These are phyloP conservation scores for Takashimella koratensis DNA, from an alignment of 1,284 basidiomycete genomes.

Conservation along the genomic window DNA sequence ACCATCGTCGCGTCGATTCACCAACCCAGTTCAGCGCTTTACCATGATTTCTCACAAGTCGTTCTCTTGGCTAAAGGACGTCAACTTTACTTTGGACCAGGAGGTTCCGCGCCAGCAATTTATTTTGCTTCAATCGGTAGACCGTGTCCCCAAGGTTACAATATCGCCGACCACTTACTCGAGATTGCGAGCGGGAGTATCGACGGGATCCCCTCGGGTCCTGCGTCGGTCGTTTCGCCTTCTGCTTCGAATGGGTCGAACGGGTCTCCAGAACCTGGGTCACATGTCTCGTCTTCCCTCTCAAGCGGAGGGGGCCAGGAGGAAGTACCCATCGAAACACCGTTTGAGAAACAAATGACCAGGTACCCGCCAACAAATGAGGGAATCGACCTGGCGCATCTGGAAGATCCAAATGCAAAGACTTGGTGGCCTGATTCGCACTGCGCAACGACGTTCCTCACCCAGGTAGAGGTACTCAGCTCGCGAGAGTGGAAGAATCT, in stretches of 20 bases:
- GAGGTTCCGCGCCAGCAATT: conserved; percentile 61
- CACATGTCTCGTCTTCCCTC: background rate
- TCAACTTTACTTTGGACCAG: conserved; percentile 74
- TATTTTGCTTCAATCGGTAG: conserved; percentile 58
- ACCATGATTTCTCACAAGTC: conserved; percentile 76
- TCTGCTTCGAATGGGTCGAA: background rate
- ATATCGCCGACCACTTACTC: conserved; percentile 81
- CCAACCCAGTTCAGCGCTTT: conserved; percentile 77
- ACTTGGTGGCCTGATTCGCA: conserved; percentile 21
- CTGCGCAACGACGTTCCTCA: conserved; percentile 66
- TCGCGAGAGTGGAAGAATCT: conserved; percentile 79
- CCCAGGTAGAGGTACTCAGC: conserved; percentile 73
- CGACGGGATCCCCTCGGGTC: conserved; percentile 47
- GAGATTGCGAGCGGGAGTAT: conserved; percentile 68
- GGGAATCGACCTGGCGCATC: background rate
- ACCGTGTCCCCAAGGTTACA: conserved; percentile 67
- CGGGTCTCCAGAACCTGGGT: background rate
- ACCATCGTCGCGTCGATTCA: conserved; percentile 83
- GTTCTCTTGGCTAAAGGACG: conserved; percentile 71
- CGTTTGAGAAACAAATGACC: background rate
- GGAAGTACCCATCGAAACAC: background rate
- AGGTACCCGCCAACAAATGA: background rate
- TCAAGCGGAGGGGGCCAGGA: background rate
- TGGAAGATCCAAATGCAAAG: conserved; percentile 4
- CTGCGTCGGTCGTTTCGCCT: background rate